These are phyloP conservation scores for Pholiota adiposa DNA, from an alignment of 1,284 basidiomycete genomes.

Conservation along the genomic window DNA sequence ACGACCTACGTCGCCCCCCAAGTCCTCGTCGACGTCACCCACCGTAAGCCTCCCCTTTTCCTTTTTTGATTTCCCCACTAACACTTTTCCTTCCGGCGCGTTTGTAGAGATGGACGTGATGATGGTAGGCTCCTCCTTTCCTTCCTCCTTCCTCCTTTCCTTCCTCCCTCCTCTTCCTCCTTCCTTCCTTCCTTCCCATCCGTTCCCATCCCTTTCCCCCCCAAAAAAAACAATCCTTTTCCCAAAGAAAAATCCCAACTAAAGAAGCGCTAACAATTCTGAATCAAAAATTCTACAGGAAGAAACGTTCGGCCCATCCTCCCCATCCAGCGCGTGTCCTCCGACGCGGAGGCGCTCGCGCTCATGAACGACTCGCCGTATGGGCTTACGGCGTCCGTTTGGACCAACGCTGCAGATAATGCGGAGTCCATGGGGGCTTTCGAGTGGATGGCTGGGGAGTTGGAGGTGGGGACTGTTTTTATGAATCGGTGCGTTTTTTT, in stretches of 20 bases:
- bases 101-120: constrained; percentile 96
- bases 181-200: no score
- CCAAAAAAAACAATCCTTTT: no score
- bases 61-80: constrained; percentile 6
- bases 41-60: constrained; percentile 59
- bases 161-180: no score
- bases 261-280: not conserved
- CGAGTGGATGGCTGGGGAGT: constrained; percentile 67
- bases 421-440: constrained; percentile 71
- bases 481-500: constrained; percentile 66
- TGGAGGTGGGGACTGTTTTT: constrained; percentile 92
- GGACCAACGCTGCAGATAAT: constrained; percentile 77
- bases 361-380: constrained; percentile 98
- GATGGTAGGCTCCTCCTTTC: constrained; percentile 54
- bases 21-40: constrained; percentile 87
- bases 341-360: constrained; percentile 83
- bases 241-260: no score
- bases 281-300: constrained; percentile 45
- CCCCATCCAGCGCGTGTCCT: constrained; percentile 76
- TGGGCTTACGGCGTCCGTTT: constrained; percentile 91
- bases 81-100: constrained; percentile 8
- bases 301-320: constrained; percentile 91
- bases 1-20: constrained; percentile 89
- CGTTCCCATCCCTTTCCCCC: no score
- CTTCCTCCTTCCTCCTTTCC: no score